These are phyloP conservation scores for Penicillium capsulatum DNA, from an alignment of 2,329 filamentous ascomycete genomes.

Conservation along the genomic window DNA sequence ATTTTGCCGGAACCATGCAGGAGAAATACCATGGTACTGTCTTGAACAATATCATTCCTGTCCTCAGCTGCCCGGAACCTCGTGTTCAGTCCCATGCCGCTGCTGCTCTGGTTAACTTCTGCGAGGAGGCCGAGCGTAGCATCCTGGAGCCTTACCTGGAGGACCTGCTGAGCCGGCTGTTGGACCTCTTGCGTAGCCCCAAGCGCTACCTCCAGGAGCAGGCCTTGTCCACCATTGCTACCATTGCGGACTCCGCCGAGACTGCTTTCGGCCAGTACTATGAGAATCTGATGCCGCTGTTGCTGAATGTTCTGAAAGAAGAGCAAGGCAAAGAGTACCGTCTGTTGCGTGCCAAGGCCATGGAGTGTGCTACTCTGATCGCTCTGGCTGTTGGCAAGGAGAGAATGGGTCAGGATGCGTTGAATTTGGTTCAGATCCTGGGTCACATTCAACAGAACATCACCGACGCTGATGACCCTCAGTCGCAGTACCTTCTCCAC, in stretches of 20 bases:
- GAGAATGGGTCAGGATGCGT: slow-evolving; percentile 80
- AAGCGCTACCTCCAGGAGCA: slow-evolving; percentile 98
- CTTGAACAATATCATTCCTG: slow-evolving; percentile 85
- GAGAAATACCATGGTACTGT: slow-evolving; percentile 87
- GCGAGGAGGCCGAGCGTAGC: slow-evolving; percentile 91
- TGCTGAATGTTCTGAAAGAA: slow-evolving; percentile 82
- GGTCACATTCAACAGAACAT: slow-evolving; percentile 83
- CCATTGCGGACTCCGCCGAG: slow-evolving; percentile 97
- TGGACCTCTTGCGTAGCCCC: slow-evolving; percentile 80
- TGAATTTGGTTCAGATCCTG: slow-evolving; percentile 80
- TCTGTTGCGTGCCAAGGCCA: slow-evolving; percentile 88
- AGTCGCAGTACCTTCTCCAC: slow-evolving; percentile 94
- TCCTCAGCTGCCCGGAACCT: slow-evolving; percentile 82
- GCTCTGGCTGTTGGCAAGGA: slow-evolving; percentile 89
- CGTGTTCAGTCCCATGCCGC: slow-evolving; percentile 96
- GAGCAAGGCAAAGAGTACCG: slow-evolving; percentile 93
- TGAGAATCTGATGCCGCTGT: slow-evolving; percentile 87
- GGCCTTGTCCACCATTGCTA: slow-evolving; percentile 94
- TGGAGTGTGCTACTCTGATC: slow-evolving; percentile 97
- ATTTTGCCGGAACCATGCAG: slow-evolving; percentile 98
- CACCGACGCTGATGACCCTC: slow-evolving; percentile 86
- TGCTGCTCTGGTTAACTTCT: slow-evolving; percentile 98
- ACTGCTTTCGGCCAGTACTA: slow-evolving; percentile 94
- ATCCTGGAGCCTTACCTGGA: slow-evolving; percentile 91
- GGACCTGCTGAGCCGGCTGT: slow-evolving; percentile 75